Evolutionary conservation across 192 early-diverging fungal genomes (phyloP).

Genomic region (Coemansia asiatica): DNA sequence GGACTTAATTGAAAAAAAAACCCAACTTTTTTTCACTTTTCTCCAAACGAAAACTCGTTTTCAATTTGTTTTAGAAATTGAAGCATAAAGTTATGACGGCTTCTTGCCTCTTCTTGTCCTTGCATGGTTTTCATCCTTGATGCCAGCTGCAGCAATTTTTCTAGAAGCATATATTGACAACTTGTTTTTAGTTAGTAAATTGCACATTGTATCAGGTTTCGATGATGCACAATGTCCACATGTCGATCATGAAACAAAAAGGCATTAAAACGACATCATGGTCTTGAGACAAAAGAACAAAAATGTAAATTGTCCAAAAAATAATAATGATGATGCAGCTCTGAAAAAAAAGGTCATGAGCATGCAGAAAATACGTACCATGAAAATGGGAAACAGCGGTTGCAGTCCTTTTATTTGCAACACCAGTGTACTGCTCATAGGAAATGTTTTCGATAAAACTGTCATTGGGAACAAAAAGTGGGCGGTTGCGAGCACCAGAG

Average conservation of each 20-base stretch:
- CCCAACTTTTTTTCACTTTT: too few relatives aligned
- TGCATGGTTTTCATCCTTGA: conserved; percentile 65
- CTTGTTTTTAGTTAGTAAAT: too few relatives aligned
- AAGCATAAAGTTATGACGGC: conserved; percentile 61
- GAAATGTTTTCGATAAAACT: conserved; percentile 58
- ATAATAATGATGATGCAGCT: background rate
- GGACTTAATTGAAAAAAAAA: too few relatives aligned
- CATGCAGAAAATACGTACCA: conserved; percentile 36
- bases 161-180: conserved; percentile 40
- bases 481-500: conserved; percentile 63
- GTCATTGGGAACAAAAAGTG: conserved; percentile 58
- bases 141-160: conserved; percentile 65
- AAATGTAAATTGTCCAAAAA: background rate
- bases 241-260: background rate
- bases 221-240: background rate
- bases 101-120: conserved; percentile 58
- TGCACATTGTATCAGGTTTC: conserved; percentile 4
- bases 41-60: conserved; percentile 54
- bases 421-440: conserved; percentile 60
- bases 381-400: conserved; percentile 68
- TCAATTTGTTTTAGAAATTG: conserved; percentile 60
- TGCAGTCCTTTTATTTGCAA: conserved; percentile 53
- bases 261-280: background rate
- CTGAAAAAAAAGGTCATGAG: too few relatives aligned
- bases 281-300: background rate